Evolutionary conservation across 805 yeast genomes (phyloP).

Genomic region (Pichia cabralensis): DNA sequence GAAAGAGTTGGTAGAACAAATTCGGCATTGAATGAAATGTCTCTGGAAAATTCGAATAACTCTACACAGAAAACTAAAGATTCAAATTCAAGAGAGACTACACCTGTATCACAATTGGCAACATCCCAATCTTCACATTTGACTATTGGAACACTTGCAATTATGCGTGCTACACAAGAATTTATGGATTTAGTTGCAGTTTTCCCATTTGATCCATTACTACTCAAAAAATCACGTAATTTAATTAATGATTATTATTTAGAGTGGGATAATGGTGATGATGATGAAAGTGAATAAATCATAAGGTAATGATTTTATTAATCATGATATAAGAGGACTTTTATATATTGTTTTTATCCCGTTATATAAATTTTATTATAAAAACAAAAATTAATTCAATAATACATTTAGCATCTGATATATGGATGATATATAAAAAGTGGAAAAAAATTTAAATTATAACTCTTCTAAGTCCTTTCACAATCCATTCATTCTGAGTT

Average conservation of each 20-base stretch:
- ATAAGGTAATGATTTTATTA: no score
- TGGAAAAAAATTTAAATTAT: slow-evolving; percentile 45
- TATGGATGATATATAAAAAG: no score
- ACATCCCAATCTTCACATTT: background rate
- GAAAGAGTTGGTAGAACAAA: slow-evolving; percentile 34
- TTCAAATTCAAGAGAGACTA: background rate
- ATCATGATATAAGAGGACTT: no score
- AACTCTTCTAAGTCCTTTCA: slow-evolving; percentile 68
- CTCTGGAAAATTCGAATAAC: background rate
- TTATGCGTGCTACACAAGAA: slow-evolving; percentile 42
- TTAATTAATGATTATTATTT: slow-evolving; percentile 50
- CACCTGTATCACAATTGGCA: slow-evolving; percentile 3
- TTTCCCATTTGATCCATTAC: slow-evolving; percentile 91
- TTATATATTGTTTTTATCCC: no score
- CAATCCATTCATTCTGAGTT: slow-evolving; percentile 53
- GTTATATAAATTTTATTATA: no score
- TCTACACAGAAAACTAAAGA: background rate
- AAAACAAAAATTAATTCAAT: no score
- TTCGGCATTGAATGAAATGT: background rate
- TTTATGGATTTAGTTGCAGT: slow-evolving; percentile 87
- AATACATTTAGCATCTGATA: no score
- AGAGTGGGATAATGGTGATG: slow-evolving; percentile 78
- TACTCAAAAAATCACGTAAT: slow-evolving; percentile 50
- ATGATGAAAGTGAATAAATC: slow-evolving; percentile 22
- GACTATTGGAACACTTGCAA: slow-evolving; percentile 9